These are phyloP conservation scores for Sclerotiophoma versabilis DNA, from an alignment of 2,329 filamentous ascomycete genomes.

Conservation along the genomic window DNA sequence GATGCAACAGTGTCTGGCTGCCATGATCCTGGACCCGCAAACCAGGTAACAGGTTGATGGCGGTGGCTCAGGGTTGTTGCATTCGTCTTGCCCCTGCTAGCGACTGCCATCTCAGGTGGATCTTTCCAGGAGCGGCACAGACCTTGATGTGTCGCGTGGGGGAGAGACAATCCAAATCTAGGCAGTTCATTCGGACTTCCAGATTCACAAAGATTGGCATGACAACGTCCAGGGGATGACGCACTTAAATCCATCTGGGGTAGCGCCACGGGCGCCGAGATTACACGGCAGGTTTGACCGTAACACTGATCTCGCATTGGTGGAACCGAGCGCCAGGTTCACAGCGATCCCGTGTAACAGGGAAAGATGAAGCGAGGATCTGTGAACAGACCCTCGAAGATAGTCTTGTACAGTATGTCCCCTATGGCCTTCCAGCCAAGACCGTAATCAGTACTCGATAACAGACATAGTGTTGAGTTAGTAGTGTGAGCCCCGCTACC, in stretches of 20 bases:
- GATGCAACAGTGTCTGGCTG: slow-evolving; percentile 33
- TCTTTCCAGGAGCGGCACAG: slow-evolving; percentile 23
- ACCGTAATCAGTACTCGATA: neutral
- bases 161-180: slow-evolving; percentile 35
- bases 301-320: slow-evolving; percentile 49
- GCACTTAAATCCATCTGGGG: slow-evolving; percentile 40
- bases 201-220: slow-evolving; percentile 29
- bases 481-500: neutral
- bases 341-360: slow-evolving; percentile 44
- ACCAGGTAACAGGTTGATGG: slow-evolving; percentile 21
- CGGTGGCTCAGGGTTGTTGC: slow-evolving; percentile 14
- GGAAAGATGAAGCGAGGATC: slow-evolving; percentile 25
- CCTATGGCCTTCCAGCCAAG: neutral
- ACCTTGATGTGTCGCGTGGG: slow-evolving; percentile 38
- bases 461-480: slow-evolving; percentile 1
- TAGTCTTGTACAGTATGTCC: neutral
- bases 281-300: slow-evolving; percentile 36
- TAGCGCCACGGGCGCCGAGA: slow-evolving; percentile 42
- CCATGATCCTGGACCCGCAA: slow-evolving; percentile 26
- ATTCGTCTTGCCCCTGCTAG: slow-evolving; percentile 18
- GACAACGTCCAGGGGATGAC: slow-evolving; percentile 35
- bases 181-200: slow-evolving; percentile 26
- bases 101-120: slow-evolving; percentile 20
- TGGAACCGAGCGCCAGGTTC: slow-evolving; percentile 47
- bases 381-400: slow-evolving; percentile 17